Conservation (phyloP, 139 green algal species). For the Chlorella sp. region DNA sequence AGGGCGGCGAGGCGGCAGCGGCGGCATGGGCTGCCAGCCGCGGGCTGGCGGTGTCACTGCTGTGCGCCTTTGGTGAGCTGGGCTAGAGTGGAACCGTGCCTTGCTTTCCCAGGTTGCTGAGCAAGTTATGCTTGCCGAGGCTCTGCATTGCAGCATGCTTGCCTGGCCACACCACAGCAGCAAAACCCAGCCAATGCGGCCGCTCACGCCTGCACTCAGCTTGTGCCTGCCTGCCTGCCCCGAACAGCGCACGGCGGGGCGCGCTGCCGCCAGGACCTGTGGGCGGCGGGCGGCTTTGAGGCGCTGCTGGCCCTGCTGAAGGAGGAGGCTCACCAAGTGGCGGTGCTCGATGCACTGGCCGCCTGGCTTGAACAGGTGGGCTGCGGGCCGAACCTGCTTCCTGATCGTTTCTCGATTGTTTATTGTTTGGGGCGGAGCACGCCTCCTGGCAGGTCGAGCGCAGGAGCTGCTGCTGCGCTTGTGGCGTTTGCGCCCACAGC, state of each 20-base stretch:
- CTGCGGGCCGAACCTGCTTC: too few relatives aligned
- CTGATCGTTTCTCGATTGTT: too few relatives aligned
- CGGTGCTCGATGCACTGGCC: slow-evolving; percentile 72
- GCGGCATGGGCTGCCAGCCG: slow-evolving; percentile 42
- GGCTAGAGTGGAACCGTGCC: background rate
- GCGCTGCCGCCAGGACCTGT: slow-evolving; percentile 67
- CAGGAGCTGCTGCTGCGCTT: too few relatives aligned
- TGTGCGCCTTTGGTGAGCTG: slow-evolving; percentile 67
- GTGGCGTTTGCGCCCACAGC: too few relatives aligned
- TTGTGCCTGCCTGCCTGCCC: background rate
- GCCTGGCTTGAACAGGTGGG: slow-evolving; percentile 72
- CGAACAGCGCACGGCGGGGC: slow-evolving; percentile 54
- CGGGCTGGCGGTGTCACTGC: slow-evolving; percentile 65
- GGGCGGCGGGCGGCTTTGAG: slow-evolving; percentile 67
- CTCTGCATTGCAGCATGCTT: too few relatives aligned
- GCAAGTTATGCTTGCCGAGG: too few relatives aligned
- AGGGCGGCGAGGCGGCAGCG: background rate
- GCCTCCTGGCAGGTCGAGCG: too few relatives aligned
- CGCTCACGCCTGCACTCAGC: too few relatives aligned
- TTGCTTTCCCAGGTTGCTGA: background rate
- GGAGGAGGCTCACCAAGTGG: slow-evolving; percentile 58
- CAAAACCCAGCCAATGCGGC: too few relatives aligned
- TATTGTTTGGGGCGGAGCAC: too few relatives aligned
- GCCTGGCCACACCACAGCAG: too few relatives aligned
- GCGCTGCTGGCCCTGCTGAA: slow-evolving; percentile 78